Conservation (phyloP, 371 early-diverging fungal species). For the Actinomucor elegans region DNA sequence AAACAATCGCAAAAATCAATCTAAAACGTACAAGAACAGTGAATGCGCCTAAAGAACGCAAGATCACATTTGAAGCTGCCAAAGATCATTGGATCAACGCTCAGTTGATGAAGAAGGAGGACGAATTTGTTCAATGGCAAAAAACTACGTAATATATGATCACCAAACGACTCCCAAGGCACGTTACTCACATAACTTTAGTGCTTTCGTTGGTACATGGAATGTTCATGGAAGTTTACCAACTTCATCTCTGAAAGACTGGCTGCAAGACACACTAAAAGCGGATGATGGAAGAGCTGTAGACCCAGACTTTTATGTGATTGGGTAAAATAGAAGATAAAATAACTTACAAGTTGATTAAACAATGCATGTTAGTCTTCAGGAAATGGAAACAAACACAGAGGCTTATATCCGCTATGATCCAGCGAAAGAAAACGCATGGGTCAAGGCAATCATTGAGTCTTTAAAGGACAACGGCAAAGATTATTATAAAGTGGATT, state of each 20-base stretch:
- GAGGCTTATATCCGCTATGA: constrained; percentile 85
- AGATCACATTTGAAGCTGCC: constrained; percentile 26
- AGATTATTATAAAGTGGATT: constrained; percentile 62
- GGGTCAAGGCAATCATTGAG: constrained; percentile 73
- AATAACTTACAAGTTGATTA: background rate
- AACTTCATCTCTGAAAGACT: constrained; percentile 57
- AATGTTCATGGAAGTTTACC: constrained; percentile 85
- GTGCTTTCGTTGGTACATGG: constrained; percentile 88
- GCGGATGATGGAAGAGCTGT: constrained; percentile 32
- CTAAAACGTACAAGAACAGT: constrained; percentile 33
- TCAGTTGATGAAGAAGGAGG: constrained; percentile 53
- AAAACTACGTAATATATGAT: constrained; percentile 38
- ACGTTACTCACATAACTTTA: constrained; percentile 7
- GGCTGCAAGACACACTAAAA: constrained; percentile 56
- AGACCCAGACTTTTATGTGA: constrained; percentile 69
- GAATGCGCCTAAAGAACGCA: constrained; percentile 6
- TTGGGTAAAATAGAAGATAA: constrained; percentile 55
- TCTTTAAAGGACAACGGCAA: constrained; percentile 54
- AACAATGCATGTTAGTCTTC: constrained; percentile 56
- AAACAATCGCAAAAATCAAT: constrained; percentile 33
- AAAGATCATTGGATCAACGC: constrained; percentile 64
- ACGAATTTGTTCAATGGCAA: constrained; percentile 52
- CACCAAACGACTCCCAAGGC: too few relatives aligned
- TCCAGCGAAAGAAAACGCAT: constrained; percentile 73
- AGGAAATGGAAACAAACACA: constrained; percentile 85